Base-by-base conservation (phyloP, 495 filamentous ascomycete genomes). In the Penicillium alfredii region DNA sequence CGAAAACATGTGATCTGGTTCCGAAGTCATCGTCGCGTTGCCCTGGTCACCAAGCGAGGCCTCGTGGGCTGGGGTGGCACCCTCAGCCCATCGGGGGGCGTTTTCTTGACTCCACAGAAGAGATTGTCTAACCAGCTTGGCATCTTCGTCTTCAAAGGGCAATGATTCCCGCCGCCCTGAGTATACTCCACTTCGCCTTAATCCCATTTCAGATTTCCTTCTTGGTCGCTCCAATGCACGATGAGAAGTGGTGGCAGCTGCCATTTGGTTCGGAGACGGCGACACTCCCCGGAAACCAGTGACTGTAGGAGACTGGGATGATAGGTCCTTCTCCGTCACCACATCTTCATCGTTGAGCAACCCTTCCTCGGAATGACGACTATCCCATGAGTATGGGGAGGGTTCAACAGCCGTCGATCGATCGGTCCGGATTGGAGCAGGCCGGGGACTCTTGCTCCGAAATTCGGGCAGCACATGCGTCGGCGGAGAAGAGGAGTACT, bases 331-430 rank as follows among this genome's bases (percentile, higher is more conserved):
- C 16, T 17, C 25, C 4, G 21, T 30, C 6, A 26, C 31, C 6
- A 17, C 26, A 33, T 43, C 20, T 8, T 51, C 15, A 33, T 65
- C 49, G 38, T 47, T 54, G 28, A 86, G 70, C 18, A 84, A 56
- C 10, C 72, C 74, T 24, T 86, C 81, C 35, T 71, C 66, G 3
- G 82, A 83, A 33, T 77, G 69, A 36, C 77, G 74, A 48, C 81
- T 86, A 34, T 61, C 76, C 79, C 77, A 84, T 4, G 82, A 86
- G 41, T 77, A 74, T 21, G 76, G 80, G 3, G 82, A 74, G 9
- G 73, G 63, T 19, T 80, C 75, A 26, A 77, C 60, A 22, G 67
- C 63, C 7, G 65, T 60, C 4, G 70, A 69, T 39, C 64, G 71
- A 40, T 84, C 78, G 28, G 77, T 69, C 30, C 73, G 69, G 35